Base-by-base conservation (phyloP, 1,284 basidiomycete genomes). In the Malassezia arunalokei region DNA sequence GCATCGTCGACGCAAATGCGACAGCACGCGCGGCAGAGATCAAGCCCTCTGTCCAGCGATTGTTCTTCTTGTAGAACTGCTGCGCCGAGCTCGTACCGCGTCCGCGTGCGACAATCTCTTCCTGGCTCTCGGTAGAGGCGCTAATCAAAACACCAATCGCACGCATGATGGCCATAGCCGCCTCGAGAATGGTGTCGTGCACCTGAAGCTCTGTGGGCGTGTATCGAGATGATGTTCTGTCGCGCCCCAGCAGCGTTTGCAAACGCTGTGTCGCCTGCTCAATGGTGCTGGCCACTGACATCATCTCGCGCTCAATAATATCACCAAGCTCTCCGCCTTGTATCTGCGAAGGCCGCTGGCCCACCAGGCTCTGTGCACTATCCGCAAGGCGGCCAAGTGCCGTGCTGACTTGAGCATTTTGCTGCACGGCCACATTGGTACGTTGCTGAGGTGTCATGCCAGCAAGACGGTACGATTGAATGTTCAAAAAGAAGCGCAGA, bases 41-140 rank as follows among this genome's bases (percentile, higher is more conserved):
- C 60, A 99, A 83, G 62, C 94, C 94, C 75, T 99, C 94, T 15
- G 94, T 98, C 94, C 94, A 99, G 58, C 94, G 82, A 76, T 98
- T 96, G 82, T 99, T 95, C 59, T 86, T 83, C 79, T 99, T 99
- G 82, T 96, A 98, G 80, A 99, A 99, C 70, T 96, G 92, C 75
- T 94, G 89, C 51, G 71, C 73, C 24, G 88, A 82, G 73, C 83
- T 88, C 9, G 87, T 85, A 5, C 92, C 92, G 74, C 83, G 86
- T 58, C 94, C 94, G 76, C 92, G 84, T 4, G 85, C 83, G 43
- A 98, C 94, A 58, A 98, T 99, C 76, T 99, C 94, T 73, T 95
- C 83, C 75, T 99, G 94, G 42, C 87, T 91, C 45, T 92, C 92
- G 1, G 92, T 95, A 5, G 94, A 91, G 5, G 92, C 91, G 72